Percentiles rank a stretch among this genome's conserved stretches.
These are phyloP conservation scores for Xylaria polymorpha DNA, from an alignment of 2,329 filamentous ascomycete genomes.

Conservation along the genomic window DNA sequence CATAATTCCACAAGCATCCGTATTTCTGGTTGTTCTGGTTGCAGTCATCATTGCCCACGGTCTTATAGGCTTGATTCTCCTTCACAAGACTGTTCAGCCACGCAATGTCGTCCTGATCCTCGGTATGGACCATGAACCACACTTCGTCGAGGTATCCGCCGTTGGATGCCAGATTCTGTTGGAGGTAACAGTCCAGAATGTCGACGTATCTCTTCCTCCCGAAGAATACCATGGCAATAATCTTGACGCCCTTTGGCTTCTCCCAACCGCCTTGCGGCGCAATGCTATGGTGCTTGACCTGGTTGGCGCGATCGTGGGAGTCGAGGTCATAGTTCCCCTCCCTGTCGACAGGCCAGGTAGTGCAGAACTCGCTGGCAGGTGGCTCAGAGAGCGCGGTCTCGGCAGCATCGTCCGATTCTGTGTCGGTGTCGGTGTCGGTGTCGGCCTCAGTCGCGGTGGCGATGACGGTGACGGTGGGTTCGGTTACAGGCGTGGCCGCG, in stretches of 20 bases:
- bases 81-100: constrained; percentile 55
- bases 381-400: constrained; percentile 15
- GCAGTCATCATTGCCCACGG: constrained; percentile 49
- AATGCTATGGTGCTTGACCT: constrained; percentile 41
- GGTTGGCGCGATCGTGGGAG: constrained; percentile 30
- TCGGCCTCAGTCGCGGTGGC: no score
- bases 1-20: constrained; percentile 52
- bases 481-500: not conserved
- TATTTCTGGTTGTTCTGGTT: constrained; percentile 47
- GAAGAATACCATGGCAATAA: constrained; percentile 61
- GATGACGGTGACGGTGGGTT: no score
- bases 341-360: constrained; percentile 47
- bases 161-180: constrained; percentile 58
- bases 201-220: constrained; percentile 58
- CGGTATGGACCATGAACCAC: constrained; percentile 58
- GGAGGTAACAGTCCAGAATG: constrained; percentile 59
- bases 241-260: constrained; percentile 49
- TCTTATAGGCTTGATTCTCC: constrained; percentile 54
- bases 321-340: constrained; percentile 41
- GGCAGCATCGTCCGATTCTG: not conserved
- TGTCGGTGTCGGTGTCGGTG: not conserved
- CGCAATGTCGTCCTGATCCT: constrained; percentile 53
- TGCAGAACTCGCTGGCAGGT: constrained; percentile 41
- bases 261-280: constrained; percentile 48
- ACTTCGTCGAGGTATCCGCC: constrained; percentile 59